phyloP scores from a whole-genome alignment of 129 eudicot species.

The Helianthus annuus region DNA sequence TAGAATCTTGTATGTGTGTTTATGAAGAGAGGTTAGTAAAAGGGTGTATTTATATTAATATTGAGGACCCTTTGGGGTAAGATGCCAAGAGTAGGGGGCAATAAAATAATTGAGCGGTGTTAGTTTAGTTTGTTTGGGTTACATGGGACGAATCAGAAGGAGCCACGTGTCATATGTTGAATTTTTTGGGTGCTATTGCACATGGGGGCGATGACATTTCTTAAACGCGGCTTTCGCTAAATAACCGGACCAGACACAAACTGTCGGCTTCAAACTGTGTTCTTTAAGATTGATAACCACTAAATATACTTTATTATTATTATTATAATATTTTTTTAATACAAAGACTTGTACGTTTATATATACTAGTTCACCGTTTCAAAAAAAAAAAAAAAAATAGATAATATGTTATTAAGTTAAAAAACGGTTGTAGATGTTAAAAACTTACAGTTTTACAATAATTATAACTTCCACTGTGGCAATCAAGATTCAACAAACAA shows the following conservation, averaged over 20 bases:
- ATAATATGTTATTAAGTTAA: too few relatives aligned
- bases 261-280: slow-evolving; percentile 35
- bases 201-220: slow-evolving; percentile 34
- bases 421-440: too few relatives aligned
- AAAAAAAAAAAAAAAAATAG: too few relatives aligned
- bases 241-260: slow-evolving; percentile 29
- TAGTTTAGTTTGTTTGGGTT: slow-evolving; percentile 34
- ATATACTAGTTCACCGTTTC: too few relatives aligned
- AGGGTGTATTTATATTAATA: slow-evolving; percentile 27
- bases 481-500: too few relatives aligned
- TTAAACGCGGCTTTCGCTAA: slow-evolving; percentile 40
- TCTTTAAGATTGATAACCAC: slow-evolving; percentile 22
- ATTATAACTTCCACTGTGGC: too few relatives aligned
- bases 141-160: slow-evolving; percentile 18
- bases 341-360: too few relatives aligned
- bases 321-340: too few relatives aligned
- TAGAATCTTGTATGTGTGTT: background rate
- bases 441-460: too few relatives aligned
- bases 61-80: slow-evolving; percentile 14
- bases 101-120: slow-evolving; percentile 37
- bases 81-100: slow-evolving; percentile 28
- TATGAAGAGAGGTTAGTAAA: background rate
- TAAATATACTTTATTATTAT: background rate
- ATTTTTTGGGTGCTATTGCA: slow-evolving; percentile 23
- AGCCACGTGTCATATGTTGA: slow-evolving; percentile 29